Conservation (phyloP, 352 stramenopile species). For the Phytophthora ramorum region DNA sequence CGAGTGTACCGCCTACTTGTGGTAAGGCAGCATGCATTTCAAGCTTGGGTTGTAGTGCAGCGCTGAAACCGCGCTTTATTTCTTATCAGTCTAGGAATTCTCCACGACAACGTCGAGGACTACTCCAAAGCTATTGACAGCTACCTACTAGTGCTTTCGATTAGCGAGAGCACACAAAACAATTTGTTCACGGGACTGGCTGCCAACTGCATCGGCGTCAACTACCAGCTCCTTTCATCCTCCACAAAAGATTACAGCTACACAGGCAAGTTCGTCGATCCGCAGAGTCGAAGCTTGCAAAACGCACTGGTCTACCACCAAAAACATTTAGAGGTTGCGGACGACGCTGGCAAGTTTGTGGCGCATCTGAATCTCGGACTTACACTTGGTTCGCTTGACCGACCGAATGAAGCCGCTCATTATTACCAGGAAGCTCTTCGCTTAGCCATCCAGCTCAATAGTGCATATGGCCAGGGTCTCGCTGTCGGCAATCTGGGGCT, state of each 20-base stretch:
- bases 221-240: conserved; percentile 84
- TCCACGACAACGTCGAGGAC: conserved; percentile 89
- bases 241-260: conserved; percentile 69
- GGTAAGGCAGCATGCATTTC: conserved; percentile 37
- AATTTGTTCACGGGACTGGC: conserved; percentile 77
- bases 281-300: conserved; percentile 52
- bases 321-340: conserved; percentile 79
- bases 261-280: conserved; percentile 75
- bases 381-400: conserved; percentile 69
- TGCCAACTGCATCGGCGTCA: conserved; percentile 90
- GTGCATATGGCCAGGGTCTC: conserved; percentile 84
- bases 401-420: conserved; percentile 73
- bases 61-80: neutral
- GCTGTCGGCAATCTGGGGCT: conserved; percentile 89
- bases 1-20: conserved; percentile 85
- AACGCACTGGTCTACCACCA: conserved; percentile 70
- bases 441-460: conserved; percentile 87
- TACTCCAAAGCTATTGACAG: conserved; percentile 85
- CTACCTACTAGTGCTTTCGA: conserved; percentile 87
- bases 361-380: conserved; percentile 88
- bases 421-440: conserved; percentile 90
- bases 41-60: neutral
- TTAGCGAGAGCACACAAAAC: conserved; percentile 86
- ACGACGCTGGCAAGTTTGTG: conserved; percentile 90
- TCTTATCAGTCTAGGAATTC: conserved; percentile 68